Percentiles rank a stretch among this genome's conserved stretches.
phyloP scores from a whole-genome alignment of 257 asterid genomes.

The Vinca minor region DNA sequence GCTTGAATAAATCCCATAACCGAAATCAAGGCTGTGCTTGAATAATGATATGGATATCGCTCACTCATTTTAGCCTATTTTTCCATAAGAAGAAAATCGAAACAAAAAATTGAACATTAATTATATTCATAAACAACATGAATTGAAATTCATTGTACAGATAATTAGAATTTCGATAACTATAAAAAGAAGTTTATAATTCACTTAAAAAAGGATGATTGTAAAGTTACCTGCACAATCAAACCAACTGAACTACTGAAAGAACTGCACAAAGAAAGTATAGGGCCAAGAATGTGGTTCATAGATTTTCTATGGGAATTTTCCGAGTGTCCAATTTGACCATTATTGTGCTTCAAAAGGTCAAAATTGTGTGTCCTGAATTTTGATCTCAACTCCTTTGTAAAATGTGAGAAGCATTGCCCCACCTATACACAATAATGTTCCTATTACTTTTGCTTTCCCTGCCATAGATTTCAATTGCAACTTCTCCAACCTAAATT shows the following conservation, averaged over 20 bases:
- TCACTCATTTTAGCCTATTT: slow-evolving; percentile 47
- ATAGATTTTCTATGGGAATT: background rate
- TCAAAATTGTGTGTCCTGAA: slow-evolving; percentile 29
- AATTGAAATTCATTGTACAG: too few relatives aligned
- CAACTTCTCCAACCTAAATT: slow-evolving; percentile 52
- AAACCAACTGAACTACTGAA: slow-evolving; percentile 32
- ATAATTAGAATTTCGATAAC: too few relatives aligned
- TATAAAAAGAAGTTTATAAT: background rate
- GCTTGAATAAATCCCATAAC: slow-evolving; percentile 56
- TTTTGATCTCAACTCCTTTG: slow-evolving; percentile 38
- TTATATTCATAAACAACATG: background rate
- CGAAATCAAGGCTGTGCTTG: slow-evolving; percentile 62
- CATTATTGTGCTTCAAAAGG: slow-evolving; percentile 5
- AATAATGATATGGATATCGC: slow-evolving; percentile 55
- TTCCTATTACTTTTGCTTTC: slow-evolving; percentile 51
- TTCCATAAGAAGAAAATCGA: background rate
- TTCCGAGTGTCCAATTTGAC: slow-evolving; percentile 12
- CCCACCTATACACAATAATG: slow-evolving; percentile 51
- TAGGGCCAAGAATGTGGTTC: slow-evolving; percentile 40
- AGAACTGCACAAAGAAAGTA: slow-evolving; percentile 35
- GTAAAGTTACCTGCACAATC: slow-evolving; percentile 71
- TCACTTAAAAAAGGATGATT: too few relatives aligned
- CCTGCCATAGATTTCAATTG: slow-evolving; percentile 45
- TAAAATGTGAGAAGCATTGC: slow-evolving; percentile 70
- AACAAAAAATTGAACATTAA: background rate